Percentiles rank a stretch among this genome's conserved stretches.
These are phyloP conservation scores for Saccharomycopsis hybrid DNA, from an alignment of 1,139 yeast species.

Conservation along the genomic window DNA sequence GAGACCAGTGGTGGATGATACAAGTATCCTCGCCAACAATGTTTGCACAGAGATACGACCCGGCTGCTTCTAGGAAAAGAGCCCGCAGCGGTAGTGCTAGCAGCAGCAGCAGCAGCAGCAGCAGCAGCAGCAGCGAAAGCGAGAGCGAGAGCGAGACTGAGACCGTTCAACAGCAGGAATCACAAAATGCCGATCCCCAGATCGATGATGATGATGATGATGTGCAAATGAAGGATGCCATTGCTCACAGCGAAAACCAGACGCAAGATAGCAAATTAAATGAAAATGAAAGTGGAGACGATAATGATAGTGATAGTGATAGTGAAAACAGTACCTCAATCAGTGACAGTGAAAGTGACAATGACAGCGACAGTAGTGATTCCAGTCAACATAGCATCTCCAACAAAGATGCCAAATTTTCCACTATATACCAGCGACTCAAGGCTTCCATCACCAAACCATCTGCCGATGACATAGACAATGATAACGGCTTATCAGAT, in stretches of 20 bases:
- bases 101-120: not conserved
- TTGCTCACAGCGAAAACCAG: not conserved
- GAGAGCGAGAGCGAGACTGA: constrained; percentile 15
- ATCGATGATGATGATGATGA: not conserved
- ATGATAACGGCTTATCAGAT: constrained; percentile 25
- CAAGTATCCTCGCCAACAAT: constrained; percentile 1
- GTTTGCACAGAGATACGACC: constrained; percentile 20
- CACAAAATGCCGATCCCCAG: not conserved
- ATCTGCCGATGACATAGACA: constrained; percentile 18
- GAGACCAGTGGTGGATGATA: not conserved
- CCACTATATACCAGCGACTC: constrained; percentile 24
- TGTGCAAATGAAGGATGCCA: not conserved
- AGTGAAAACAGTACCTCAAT: constrained; percentile 19
- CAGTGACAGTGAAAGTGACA: constrained; percentile 19
- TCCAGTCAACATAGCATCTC: constrained; percentile 20
- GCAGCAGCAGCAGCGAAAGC: constrained; percentile 9
- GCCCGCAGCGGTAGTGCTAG: constrained; percentile 8
- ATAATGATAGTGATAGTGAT: constrained; percentile 12
- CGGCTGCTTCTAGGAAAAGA: constrained; percentile 9
- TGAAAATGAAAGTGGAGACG: constrained; percentile 14
- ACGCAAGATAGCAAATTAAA: not conserved
- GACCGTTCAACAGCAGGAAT: constrained; percentile 19
- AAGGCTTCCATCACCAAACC: constrained; percentile 30
- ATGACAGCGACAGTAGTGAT: constrained; percentile 14
- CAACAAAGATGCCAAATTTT: constrained; percentile 21